Percentiles rank a stretch among this genome's conserved stretches.
phyloP scores from a whole-genome alignment of 805 yeast species.

The Kazachstania africana region DNA sequence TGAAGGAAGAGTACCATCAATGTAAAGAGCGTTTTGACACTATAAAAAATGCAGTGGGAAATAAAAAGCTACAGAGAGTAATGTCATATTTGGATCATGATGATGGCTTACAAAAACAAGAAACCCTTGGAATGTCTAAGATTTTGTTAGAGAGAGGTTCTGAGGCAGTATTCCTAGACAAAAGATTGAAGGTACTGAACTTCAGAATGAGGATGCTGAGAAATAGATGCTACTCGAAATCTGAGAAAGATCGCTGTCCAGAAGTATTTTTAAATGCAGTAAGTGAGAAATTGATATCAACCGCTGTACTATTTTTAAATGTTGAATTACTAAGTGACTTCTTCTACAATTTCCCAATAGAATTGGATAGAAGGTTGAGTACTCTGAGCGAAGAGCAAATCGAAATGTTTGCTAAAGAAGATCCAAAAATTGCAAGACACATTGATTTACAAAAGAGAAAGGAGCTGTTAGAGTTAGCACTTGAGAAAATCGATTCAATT shows the following conservation, averaged over 20 bases:
- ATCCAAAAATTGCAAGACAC: constrained; percentile 80
- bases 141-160: constrained; percentile 66
- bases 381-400: constrained; percentile 63
- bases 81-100: constrained; percentile 49
- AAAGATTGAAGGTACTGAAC: constrained; percentile 55
- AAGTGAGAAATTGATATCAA: constrained; percentile 80
- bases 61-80: constrained; percentile 73
- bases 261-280: constrained; percentile 89
- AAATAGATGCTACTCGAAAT: constrained; percentile 64
- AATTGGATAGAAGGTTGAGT: constrained; percentile 63
- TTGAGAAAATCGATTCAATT: constrained; percentile 63
- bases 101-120: constrained; percentile 29
- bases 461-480: constrained; percentile 73
- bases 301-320: constrained; percentile 84
- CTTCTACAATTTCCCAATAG: constrained; percentile 92
- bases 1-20: constrained; percentile 79
- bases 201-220: constrained; percentile 69
- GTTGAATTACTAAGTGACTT: constrained; percentile 91
- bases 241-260: constrained; percentile 83
- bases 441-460: constrained; percentile 90
- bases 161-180: constrained; percentile 69
- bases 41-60: constrained; percentile 65
- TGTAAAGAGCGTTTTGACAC: constrained; percentile 52
- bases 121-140: constrained; percentile 76
- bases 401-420: constrained; percentile 86